phyloP scores from a whole-genome alignment of 2,329 filamentous ascomycete species.

The Phyllosticta citriasiana region DNA sequence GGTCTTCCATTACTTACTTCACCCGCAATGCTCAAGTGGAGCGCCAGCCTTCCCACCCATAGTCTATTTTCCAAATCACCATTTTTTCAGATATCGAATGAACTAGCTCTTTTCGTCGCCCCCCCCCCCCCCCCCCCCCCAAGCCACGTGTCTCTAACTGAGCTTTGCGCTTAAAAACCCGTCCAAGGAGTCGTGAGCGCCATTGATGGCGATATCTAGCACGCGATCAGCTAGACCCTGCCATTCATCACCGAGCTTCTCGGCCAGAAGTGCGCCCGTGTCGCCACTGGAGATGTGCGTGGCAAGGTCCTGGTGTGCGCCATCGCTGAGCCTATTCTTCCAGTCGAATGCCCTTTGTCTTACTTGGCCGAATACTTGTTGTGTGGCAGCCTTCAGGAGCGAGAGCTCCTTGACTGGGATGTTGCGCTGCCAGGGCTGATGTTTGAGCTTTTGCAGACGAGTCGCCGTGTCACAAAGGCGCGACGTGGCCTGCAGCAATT shows the following conservation, averaged over 20 bases:
- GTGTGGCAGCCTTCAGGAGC: not conserved
- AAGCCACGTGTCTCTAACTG: not conserved
- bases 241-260: not conserved
- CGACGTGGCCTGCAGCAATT: conserved; percentile 14
- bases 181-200: not conserved
- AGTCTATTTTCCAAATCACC: too few relatives aligned
- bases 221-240: not conserved
- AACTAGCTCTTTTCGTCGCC: too few relatives aligned
- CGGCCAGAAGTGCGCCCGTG: not conserved
- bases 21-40: too few relatives aligned
- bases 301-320: not conserved
- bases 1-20: too few relatives aligned
- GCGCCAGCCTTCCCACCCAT: too few relatives aligned
- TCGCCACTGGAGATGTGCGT: not conserved
- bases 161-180: not conserved
- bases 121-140: too few relatives aligned
- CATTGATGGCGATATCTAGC: not conserved
- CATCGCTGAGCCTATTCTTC: conserved; percentile 2
- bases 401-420: conserved; percentile 6
- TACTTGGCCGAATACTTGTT: not conserved
- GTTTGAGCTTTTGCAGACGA: conserved; percentile 4
- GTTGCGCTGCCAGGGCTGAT: not conserved
- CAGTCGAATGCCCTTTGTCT: conserved; percentile 6
- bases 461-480: conserved; percentile 6
- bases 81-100: too few relatives aligned